These are phyloP conservation scores for Phytophthora pistaciae DNA, from an alignment of 352 stramenopile species.

Conservation along the genomic window DNA sequence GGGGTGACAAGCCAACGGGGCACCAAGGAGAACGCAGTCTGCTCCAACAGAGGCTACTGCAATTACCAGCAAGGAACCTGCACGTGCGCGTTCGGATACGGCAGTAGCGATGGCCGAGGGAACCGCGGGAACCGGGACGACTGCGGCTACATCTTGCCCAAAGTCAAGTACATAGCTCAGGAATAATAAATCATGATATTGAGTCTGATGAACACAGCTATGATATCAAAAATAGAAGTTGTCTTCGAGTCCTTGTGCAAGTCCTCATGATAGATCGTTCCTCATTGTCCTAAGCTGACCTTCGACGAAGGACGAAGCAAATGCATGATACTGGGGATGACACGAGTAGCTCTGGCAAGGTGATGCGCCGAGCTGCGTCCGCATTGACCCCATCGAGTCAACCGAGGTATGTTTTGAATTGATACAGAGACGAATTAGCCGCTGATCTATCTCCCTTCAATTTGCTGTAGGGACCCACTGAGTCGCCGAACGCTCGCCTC, in stretches of 20 bases:
- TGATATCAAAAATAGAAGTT: slow-evolving; percentile 14
- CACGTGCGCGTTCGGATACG: slow-evolving; percentile 58
- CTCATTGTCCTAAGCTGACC: background rate
- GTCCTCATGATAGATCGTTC: background rate
- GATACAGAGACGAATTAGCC: background rate
- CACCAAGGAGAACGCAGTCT: slow-evolving; percentile 91
- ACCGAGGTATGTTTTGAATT: background rate
- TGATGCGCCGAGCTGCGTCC: background rate
- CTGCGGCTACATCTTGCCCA: slow-evolving; percentile 56
- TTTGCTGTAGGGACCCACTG: background rate
- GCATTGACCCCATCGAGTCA: background rate
- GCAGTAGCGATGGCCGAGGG: slow-evolving; percentile 70
- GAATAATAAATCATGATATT: background rate
- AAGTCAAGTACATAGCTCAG: background rate
- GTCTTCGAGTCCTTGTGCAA: slow-evolving; percentile 16
- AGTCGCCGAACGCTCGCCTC: background rate
- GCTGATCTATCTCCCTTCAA: background rate
- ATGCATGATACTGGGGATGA: background rate
- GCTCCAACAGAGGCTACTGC: slow-evolving; percentile 91
- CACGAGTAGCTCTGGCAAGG: background rate
- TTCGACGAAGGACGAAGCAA: background rate
- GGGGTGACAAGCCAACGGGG: slow-evolving; percentile 61
- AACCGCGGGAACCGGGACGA: slow-evolving; percentile 63
- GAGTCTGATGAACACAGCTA: slow-evolving; percentile 17
- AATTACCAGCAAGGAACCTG: slow-evolving; percentile 67